Base-by-base conservation (phyloP, 2,329 filamentous ascomycete species). In the Aschersonia sp. region DNA sequence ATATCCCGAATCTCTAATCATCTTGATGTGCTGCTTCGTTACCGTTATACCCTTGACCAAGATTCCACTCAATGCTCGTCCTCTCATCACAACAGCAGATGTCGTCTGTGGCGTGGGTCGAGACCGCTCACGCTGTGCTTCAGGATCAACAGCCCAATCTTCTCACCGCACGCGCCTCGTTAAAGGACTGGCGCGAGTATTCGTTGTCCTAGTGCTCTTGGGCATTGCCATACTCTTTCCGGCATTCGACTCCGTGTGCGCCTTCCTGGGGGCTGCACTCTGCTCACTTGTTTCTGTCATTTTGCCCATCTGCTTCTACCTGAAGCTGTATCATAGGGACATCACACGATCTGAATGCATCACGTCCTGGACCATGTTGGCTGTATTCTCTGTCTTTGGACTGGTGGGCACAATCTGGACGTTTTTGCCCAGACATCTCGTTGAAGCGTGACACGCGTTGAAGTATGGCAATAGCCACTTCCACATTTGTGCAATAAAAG, bases 251-350 rank as follows among this genome's bases (percentile, higher is more conserved):
- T 82, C 82, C 47, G 89, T 95, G 59, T 94, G 94, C 82, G 85
- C 85, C 4, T 82, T 95, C 52, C 81, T 97, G 68, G 91, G 92
- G 9, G 87, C 85, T 40, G 84, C 89, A 3, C 75, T 95, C 12
- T 96, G 91, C 67, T 95, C 95, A 57, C 87, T 86, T 20, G 94
- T 97, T 54, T 97, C 91, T 65, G 82, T 97, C 54, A 89, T 94
- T 20, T 63, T 98, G 46, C 92, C 91, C 0, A 70, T 95, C 32
- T 76, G 82, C 4, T 97, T 98, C 61, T 89, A 97, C 59, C 68
- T 97, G 49, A 94, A 89, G 66, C 78, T 97, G 1, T 97, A 94
- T 61, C 80, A 81, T 44, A 74, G 79, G 45, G 81, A 91, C 51
- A 78, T 96, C 44, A 67, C 72, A 1, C 54, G 63, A 1, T 60